Conservation (phyloP, 1,284 basidiomycete genomes). For the Leccinum solheimii region DNA sequence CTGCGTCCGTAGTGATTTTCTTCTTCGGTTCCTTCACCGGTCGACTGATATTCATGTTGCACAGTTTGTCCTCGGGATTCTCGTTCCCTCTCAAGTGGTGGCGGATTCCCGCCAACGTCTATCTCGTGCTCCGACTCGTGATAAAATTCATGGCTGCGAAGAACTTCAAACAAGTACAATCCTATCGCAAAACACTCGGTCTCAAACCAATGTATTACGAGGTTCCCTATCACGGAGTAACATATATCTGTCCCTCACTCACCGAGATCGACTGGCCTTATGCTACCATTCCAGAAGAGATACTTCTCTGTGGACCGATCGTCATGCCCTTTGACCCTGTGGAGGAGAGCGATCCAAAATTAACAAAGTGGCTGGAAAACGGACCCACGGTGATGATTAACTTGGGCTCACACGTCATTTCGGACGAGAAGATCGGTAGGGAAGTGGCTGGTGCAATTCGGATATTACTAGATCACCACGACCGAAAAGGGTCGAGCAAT, state of each 20-base stretch:
- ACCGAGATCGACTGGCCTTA: slow-evolving; percentile 1
- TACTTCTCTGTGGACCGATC: slow-evolving; percentile 12
- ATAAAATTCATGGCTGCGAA: background rate
- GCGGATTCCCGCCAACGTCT: slow-evolving; percentile 7
- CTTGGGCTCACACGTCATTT: slow-evolving; percentile 1
- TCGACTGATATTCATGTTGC: background rate
- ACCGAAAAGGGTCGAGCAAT: background rate
- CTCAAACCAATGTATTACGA: background rate
- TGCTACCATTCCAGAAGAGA: background rate
- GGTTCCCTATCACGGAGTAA: background rate
- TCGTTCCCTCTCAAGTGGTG: slow-evolving; percentile 12
- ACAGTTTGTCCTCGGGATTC: slow-evolving; percentile 7
- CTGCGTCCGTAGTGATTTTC: background rate
- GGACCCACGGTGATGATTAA: slow-evolving; percentile 12
- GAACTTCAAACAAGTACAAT: background rate
- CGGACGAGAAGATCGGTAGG: background rate
- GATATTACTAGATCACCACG: slow-evolving; percentile 9
- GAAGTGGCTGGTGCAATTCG: slow-evolving; percentile 9
- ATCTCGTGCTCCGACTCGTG: slow-evolving; percentile 7
- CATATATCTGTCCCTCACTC: slow-evolving; percentile 7
- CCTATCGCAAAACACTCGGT: slow-evolving; percentile 3
- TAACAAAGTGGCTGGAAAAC: slow-evolving; percentile 13
- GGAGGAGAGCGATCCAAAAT: slow-evolving; percentile 10
- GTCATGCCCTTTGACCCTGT: slow-evolving; percentile 12
- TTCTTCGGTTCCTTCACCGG: background rate